Conservation (phyloP, 371 early-diverging fungal genomes). For the Syncephalastrum monosporum region DNA sequence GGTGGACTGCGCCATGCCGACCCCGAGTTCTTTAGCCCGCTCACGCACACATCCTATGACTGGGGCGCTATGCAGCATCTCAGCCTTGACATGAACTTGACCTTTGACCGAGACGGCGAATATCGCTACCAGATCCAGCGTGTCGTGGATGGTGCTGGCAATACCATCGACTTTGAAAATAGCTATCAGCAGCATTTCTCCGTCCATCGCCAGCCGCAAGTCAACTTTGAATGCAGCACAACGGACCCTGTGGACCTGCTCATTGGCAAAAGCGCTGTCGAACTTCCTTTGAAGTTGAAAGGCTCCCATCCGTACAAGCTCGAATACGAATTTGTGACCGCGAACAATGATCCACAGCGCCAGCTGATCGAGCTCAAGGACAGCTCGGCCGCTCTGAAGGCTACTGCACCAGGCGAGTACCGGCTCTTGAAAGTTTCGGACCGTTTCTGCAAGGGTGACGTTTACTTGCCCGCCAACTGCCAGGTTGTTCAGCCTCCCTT, state of each 20-base stretch:
- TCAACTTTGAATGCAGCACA: conserved; percentile 35
- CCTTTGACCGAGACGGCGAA: conserved; percentile 25
- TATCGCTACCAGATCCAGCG: conserved; percentile 27
- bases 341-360: neutral
- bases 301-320: conserved; percentile 38
- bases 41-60: conserved; percentile 10
- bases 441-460: conserved; percentile 36
- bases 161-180: conserved; percentile 23
- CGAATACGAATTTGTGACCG: conserved; percentile 19
- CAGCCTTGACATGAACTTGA: conserved; percentile 27
- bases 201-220: conserved; percentile 37
- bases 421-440: conserved; percentile 31
- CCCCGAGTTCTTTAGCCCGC: conserved; percentile 22
- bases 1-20: conserved; percentile 22
- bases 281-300: conserved; percentile 30
- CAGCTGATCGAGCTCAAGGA: conserved; percentile 3
- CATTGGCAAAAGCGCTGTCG: conserved; percentile 25
- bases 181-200: conserved; percentile 13
- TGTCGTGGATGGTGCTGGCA: conserved; percentile 46
- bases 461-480: conserved; percentile 41
- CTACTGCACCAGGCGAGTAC: conserved; percentile 39
- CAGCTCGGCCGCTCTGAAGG: conserved; percentile 18
- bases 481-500: conserved; percentile 43
- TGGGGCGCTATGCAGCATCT: conserved; percentile 42
- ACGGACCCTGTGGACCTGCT: conserved; percentile 36